These are phyloP conservation scores for Phytophthora cactorum DNA, from an alignment of 352 stramenopile species.

Conservation along the genomic window DNA sequence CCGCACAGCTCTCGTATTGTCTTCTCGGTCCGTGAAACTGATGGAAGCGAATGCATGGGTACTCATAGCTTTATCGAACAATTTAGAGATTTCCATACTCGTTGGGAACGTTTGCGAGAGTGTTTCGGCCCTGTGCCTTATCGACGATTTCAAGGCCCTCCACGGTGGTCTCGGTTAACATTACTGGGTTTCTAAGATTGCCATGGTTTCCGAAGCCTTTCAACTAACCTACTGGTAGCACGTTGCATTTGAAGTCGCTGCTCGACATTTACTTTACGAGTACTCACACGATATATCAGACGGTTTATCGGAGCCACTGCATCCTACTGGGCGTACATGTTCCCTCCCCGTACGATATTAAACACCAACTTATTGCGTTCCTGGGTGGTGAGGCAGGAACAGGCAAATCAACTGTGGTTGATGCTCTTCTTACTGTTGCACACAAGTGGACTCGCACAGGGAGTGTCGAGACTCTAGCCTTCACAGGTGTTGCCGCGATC, in stretches of 20 bases:
- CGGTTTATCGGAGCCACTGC: not conserved
- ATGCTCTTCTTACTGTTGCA: slow-evolving; percentile 4
- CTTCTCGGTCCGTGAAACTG: too few species aligned
- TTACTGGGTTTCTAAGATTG: not conserved
- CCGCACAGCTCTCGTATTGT: too few species aligned
- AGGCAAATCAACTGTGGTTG: slow-evolving; percentile 15
- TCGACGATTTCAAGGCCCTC: too few species aligned
- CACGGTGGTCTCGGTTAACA: too few species aligned
- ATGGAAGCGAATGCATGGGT: too few species aligned
- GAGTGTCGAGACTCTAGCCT: slow-evolving; percentile 12
- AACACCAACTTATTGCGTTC: slow-evolving; percentile 13
- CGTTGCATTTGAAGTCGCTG: not conserved
- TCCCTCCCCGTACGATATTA: too few species aligned
- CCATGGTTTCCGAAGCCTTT: not conserved
- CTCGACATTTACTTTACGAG: not conserved
- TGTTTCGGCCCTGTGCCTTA: too few species aligned
- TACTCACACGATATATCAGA: not conserved
- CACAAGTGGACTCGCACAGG: not conserved
- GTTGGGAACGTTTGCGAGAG: too few species aligned
- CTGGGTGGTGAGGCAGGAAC: not conserved
- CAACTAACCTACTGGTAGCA: not conserved
- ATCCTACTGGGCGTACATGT: not conserved
- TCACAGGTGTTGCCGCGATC: slow-evolving; percentile 5
- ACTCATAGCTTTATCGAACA: too few species aligned
- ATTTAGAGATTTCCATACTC: too few species aligned